A percentile compares a stretch with the other conserved stretches of the same genome.
These are phyloP conservation scores for Puccinia coronata DNA, from an alignment of 1,284 basidiomycete species.

Conservation along the genomic window DNA sequence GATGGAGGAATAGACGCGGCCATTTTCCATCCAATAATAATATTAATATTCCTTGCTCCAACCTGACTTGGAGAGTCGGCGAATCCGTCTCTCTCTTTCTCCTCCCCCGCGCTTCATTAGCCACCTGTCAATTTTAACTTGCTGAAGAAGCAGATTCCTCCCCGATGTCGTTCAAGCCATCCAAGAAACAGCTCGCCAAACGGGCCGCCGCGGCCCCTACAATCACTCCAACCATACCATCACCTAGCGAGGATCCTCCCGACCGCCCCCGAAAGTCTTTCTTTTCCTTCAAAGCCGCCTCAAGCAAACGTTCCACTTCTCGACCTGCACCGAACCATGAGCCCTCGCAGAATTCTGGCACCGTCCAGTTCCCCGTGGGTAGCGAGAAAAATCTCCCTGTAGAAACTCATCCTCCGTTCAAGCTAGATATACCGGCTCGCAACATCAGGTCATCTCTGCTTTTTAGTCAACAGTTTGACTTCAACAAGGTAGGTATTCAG, in stretches of 20 bases:
- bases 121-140: not conserved
- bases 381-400: not conserved
- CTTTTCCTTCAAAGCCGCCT: slow-evolving; percentile 31
- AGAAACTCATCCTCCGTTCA: not conserved
- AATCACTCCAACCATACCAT: not conserved
- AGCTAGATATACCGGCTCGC: not conserved
- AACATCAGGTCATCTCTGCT: slow-evolving; percentile 27
- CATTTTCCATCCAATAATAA: no score
- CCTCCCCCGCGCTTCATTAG: not conserved
- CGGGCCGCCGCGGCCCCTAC: not conserved
- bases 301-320: not conserved
- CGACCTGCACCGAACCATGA: slow-evolving; percentile 2
- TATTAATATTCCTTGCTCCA: no score
- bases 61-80: no score
- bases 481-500: not conserved
- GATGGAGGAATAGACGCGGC: no score
- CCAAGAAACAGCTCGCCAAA: slow-evolving; percentile 10
- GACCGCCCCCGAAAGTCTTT: slow-evolving; percentile 25
- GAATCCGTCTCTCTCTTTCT: not conserved
- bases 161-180: slow-evolving; percentile 28
- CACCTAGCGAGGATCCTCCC: not conserved
- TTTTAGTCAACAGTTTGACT: slow-evolving; percentile 42
- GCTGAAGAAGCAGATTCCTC: not conserved
- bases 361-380: slow-evolving; percentile 6
- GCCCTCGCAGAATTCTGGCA: not conserved